Evolutionary conservation across 768 basidiomycete species (phyloP).

Genomic region (Ramaria sp.): DNA sequence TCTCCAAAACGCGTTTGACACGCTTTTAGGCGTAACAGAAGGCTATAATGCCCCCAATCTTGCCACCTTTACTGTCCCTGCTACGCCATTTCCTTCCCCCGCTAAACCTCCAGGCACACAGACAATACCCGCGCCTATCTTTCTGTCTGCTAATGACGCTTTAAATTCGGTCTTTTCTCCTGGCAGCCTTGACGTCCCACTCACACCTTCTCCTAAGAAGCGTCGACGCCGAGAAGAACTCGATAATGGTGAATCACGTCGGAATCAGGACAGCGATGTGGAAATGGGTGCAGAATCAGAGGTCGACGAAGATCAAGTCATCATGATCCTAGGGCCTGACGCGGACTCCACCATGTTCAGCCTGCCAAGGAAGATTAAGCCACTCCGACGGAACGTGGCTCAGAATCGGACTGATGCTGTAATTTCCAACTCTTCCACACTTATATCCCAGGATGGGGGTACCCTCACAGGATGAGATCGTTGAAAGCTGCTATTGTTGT

Average conservation of each 20-base stretch:
- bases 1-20: not conserved
- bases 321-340: not conserved
- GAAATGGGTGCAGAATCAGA: not conserved
- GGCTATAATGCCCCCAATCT: constrained; percentile 3
- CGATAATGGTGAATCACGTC: not conserved
- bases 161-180: not conserved
- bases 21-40: constrained; percentile 7
- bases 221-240: not conserved
- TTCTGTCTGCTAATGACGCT: not conserved
- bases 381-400: not conserved
- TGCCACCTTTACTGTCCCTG: constrained; percentile 2
- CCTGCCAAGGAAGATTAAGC: not conserved
- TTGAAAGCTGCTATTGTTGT: too few relatives aligned
- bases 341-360: not conserved
- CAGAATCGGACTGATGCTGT: not conserved
- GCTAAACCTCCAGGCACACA: not conserved
- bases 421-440: not conserved
- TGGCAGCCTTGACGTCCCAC: not conserved
- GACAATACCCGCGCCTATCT: not conserved
- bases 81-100: not conserved
- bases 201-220: constrained; percentile 2
- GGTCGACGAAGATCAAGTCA: not conserved
- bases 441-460: too few relatives aligned
- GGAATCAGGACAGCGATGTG: not conserved
- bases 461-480: too few relatives aligned